phyloP scores from a whole-genome alignment of 176 grass and related monocot species.

The Hyparrhenia diplandra region DNA sequence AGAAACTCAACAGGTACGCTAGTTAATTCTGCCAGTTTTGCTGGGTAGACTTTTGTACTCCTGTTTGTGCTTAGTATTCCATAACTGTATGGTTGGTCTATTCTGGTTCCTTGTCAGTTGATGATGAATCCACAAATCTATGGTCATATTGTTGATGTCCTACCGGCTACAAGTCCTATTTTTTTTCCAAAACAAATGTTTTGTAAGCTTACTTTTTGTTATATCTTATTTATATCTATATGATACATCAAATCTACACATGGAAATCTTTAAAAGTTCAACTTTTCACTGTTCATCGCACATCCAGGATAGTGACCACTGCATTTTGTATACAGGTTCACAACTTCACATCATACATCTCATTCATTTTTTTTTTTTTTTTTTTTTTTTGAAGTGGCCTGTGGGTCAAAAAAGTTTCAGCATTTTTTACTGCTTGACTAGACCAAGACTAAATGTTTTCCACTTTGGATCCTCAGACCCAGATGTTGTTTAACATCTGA shows the following conservation, averaged over 20 bases:
- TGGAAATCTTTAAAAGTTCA: background rate
- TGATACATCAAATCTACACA: background rate
- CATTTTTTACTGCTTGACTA: background rate
- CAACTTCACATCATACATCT: background rate
- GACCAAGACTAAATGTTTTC: background rate
- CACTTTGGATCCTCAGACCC: background rate
- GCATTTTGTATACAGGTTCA: background rate
- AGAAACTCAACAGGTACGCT: conserved; percentile 39
- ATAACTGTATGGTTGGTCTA: background rate
- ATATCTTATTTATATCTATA: background rate
- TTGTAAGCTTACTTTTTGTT: too few relatives aligned
- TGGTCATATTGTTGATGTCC: background rate
- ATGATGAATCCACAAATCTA: background rate
- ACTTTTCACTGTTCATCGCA: background rate
- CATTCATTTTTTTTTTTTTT: background rate
- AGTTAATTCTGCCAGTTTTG: background rate
- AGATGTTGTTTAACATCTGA: background rate
- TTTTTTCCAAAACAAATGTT: too few relatives aligned
- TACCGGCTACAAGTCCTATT: background rate
- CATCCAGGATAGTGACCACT: background rate
- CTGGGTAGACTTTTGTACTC: background rate
- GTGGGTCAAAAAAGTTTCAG: background rate
- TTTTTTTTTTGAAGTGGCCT: background rate
- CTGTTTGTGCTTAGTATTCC: background rate
- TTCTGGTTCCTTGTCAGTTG: background rate